Base-by-base conservation (phyloP, 2,329 filamentous ascomycete species). In the Trichophaea hybrida region DNA sequence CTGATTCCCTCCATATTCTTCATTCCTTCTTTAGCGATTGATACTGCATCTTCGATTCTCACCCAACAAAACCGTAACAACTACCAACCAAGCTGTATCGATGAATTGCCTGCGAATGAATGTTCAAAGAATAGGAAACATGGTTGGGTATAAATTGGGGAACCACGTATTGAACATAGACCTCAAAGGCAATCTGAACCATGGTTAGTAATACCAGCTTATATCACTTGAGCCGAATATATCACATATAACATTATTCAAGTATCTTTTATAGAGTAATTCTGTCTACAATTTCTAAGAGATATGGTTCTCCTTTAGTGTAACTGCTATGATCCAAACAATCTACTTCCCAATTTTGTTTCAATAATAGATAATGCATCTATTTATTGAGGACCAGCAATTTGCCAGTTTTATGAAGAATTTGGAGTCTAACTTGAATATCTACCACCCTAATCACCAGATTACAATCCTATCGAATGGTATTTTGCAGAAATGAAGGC, bases 41-140 rank as follows among this genome's bases (percentile, higher is more conserved):
- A n/a, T n/a, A n/a, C n/a, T n/a, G n/a, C n/a, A n/a, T n/a, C n/a
- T n/a, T n/a, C n/a, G n/a, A n/a, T n/a, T n/a, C n/a, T n/a, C n/a
- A n/a, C n/a, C n/a, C n/a, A n/a, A n/a, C n/a, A n/a, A n/a, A n/a
- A n/a, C n/a, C n/a, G n/a, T n/a, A n/a, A n/a, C n/a, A n/a, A 50
- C 24, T 50, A 38, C 7, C 49, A 52, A 31, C 4, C 53, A 12
- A n/a, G 17, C 67, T 77, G 48, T 72, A 70, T 59, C 12, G 56
- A 40, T 34, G 34, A 54, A 43, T 58, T 17, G 1, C 31, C 56
- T 17, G 56, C 48, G 17, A 58, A 54, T 33, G 34, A 58, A 31
- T 1, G 32, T 5, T 17, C n/a, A 0, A 15, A 3, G 38, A 48
- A 58, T 15, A 8, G 48, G 8, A 54, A 58, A 43, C 15, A 40